Base-by-base conservation (phyloP, 2,329 filamentous ascomycete genomes). In the Curvularia lunata region DNA sequence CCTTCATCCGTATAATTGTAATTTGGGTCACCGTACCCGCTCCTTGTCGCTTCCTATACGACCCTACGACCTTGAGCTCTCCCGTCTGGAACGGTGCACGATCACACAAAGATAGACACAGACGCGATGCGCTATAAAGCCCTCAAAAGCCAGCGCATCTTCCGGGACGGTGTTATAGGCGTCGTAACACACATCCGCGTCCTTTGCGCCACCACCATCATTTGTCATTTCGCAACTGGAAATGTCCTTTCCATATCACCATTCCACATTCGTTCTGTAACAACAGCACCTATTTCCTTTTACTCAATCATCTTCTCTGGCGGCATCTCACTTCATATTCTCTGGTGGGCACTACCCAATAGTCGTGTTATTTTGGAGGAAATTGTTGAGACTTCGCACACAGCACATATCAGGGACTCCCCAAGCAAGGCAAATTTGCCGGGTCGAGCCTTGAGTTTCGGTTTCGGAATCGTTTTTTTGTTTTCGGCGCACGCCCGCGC, bases 1-100 rank as follows among this genome's bases (percentile, higher is more conserved):
- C 61, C 71, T 71, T 58, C 50, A 63, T 50, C 59, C 59, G 61
- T 67, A 72, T 70, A 70, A 65, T 69, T 72, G 66, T 75, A 73
- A 74, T 72, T 61, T 59, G 61, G 61, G 61, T 68, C 64, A 66
- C 59, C 66, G 68, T 65, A 66, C 61, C 58, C 58, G 62, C 65
- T 67, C 61, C 61, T 68, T 60, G 65, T 67, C 64, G 72, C 60
- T 65, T 66, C 64, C 68, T 66, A 67, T 69, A 75, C 63, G 72
- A 74, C 68, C 69, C 58, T 58, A 72, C 63, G 70, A 72, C 62
- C 66, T 64, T 64, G 64, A 72, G 65, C 69, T 68, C 63, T 64
- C 68, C 74, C 73, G 74, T 74, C 73, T 69, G 74, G 73, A 70
- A 75, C 73, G 73, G 73, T 71, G 62, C 66, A 68, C 64, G 67